phyloP scores from a whole-genome alignment of 2,329 filamentous ascomycete genomes.

The Hypoxylon sp. region DNA sequence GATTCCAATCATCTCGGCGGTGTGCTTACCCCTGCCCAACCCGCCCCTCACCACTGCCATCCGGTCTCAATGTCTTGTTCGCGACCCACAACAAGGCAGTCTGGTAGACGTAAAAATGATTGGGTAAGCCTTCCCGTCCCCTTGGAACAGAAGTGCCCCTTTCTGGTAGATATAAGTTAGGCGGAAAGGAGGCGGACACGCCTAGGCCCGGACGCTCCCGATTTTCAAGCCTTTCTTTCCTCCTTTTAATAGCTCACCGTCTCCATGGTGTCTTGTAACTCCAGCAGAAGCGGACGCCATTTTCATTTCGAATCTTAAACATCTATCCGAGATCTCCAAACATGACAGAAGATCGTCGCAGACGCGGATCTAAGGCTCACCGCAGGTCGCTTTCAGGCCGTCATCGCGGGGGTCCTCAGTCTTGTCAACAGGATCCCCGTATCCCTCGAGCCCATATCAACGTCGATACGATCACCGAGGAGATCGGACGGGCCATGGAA shows the following conservation, averaged over 20 bases:
- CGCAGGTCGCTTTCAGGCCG: background rate
- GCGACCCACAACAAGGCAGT: slow-evolving; percentile 8
- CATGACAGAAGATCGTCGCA: slow-evolving; percentile 5
- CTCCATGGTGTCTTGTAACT: background rate
- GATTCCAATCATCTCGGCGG: background rate
- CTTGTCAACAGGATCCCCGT: background rate
- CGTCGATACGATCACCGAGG: background rate
- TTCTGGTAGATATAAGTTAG: background rate
- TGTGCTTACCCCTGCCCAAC: background rate
- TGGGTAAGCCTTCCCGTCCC: slow-evolving; percentile 7
- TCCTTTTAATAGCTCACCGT: slow-evolving; percentile 1
- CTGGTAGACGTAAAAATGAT: background rate
- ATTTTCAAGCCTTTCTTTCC: slow-evolving; percentile 3
- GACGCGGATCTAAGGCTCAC: too few species aligned
- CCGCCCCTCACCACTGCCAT: background rate
- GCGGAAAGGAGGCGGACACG: background rate
- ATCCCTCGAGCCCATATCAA: background rate
- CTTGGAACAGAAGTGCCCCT: background rate
- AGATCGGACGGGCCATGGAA: background rate
- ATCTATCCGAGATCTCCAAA: background rate
- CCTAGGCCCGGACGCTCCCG: slow-evolving; percentile 5
- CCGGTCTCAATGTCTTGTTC: background rate
- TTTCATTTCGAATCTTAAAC: background rate
- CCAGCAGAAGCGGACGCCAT: background rate
- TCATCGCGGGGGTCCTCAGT: background rate